phyloP scores from a whole-genome alignment of 805 yeast species.

The Myxozyma nipponensis region DNA sequence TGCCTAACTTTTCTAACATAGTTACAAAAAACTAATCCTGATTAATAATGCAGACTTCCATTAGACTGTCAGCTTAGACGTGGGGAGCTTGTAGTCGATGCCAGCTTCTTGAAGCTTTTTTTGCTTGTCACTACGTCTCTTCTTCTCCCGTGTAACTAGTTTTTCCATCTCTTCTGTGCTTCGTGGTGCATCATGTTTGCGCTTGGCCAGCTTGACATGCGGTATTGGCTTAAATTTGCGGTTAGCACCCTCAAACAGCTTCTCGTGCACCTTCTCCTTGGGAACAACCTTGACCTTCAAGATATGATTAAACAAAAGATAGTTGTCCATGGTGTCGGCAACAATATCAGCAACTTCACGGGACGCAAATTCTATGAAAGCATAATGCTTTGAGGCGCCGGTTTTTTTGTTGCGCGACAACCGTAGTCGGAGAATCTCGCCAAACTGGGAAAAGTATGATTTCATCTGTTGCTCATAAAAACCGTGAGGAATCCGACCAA shows the following conservation, averaged over 20 bases:
- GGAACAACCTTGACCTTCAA: constrained; percentile 63
- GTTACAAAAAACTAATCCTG: constrained; percentile 1
- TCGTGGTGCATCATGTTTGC: constrained; percentile 55
- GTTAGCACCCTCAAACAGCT: constrained; percentile 57
- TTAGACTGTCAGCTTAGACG: constrained; percentile 4
- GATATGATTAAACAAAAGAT: constrained; percentile 81
- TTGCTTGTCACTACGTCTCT: constrained; percentile 44
- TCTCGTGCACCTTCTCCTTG: constrained; percentile 40
- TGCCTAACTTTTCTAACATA: neutral
- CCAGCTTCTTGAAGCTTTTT: constrained; percentile 54
- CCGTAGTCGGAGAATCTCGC: constrained; percentile 71
- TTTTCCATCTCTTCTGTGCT: constrained; percentile 54
- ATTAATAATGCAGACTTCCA: neutral
- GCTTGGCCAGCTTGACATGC: constrained; percentile 52
- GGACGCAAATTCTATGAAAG: constrained; percentile 76
- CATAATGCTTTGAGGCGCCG: constrained; percentile 88
- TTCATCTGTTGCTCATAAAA: constrained; percentile 72
- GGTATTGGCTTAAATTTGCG: constrained; percentile 56
- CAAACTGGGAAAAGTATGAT: constrained; percentile 86
- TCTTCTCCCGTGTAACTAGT: constrained; percentile 47
- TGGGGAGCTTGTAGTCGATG: constrained; percentile 45
- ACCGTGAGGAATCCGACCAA: constrained; percentile 91
- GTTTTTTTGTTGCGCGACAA: constrained; percentile 85
- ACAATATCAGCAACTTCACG: constrained; percentile 80
- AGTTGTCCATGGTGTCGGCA: constrained; percentile 94